Conservation (phyloP, 2,329 filamentous ascomycete genomes). For the Aureobasidium vineae region DNA sequence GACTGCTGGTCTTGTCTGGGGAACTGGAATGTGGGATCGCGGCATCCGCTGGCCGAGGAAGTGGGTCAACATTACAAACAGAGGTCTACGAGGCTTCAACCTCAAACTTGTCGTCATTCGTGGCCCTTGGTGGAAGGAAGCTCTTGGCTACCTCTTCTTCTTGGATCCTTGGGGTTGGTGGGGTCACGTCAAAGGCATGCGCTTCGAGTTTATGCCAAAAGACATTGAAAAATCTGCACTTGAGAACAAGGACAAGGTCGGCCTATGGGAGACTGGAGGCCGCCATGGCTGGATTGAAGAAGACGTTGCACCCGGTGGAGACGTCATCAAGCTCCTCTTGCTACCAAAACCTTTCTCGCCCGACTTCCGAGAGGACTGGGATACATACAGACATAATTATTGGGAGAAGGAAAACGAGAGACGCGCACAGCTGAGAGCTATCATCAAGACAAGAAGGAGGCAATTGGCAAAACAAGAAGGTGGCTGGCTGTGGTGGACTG, state of each 20-base stretch:
- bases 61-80: conserved; percentile 86
- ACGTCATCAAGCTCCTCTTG: conserved; percentile 86
- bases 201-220: conserved; percentile 41
- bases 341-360: conserved; percentile 94
- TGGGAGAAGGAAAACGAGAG: conserved; percentile 97
- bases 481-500: conserved; percentile 84
- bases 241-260: conserved; percentile 53
- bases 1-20: conserved; percentile 84
- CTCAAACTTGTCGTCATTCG: conserved; percentile 91
- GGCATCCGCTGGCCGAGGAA: conserved; percentile 90
- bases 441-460: conserved; percentile 66
- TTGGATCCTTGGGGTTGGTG: conserved; percentile 38
- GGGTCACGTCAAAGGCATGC: conserved; percentile 36
- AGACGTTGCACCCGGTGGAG: conserved; percentile 83
- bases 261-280: conserved; percentile 26
- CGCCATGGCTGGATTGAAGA: conserved; percentile 71
- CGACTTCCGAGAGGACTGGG: conserved; percentile 95
- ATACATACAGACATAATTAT: conserved; percentile 88
- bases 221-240: conserved; percentile 44
- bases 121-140: conserved; percentile 76
- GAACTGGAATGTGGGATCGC: conserved; percentile 92
- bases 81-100: conserved; percentile 88
- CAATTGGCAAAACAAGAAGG: conserved; percentile 68
- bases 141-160: conserved; percentile 53
- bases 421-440: conserved; percentile 67